These are phyloP conservation scores for Penicillium sp. DNA, from an alignment of 2,329 filamentous ascomycete genomes.

Conservation along the genomic window DNA sequence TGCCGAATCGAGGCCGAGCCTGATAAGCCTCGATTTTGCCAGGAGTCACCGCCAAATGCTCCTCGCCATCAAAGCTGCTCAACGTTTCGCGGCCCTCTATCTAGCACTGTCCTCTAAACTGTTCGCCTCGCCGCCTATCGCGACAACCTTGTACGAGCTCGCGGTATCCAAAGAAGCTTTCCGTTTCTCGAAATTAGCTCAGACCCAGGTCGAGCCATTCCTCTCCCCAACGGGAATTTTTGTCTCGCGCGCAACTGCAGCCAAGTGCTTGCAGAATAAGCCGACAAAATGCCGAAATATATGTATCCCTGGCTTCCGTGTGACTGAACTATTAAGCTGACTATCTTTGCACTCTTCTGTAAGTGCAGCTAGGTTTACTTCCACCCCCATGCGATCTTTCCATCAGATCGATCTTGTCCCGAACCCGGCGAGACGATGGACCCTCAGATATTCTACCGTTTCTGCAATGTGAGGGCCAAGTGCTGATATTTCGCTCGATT, in stretches of 20 bases:
- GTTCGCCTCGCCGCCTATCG: not conserved
- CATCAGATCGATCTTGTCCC: not conserved
- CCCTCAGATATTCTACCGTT: not conserved
- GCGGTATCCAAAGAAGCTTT: not conserved
- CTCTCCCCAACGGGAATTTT: slow-evolving; percentile 19
- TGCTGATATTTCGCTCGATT: slow-evolving; percentile 8
- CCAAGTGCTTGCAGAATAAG: slow-evolving; percentile 16
- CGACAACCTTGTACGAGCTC: not conserved
- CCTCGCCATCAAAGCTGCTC: slow-evolving; percentile 10
- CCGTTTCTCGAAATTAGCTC: not conserved
- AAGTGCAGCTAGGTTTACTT: slow-evolving; percentile 35
- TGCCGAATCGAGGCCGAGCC: not conserved
- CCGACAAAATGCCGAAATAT: slow-evolving; percentile 80
- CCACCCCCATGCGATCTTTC: not conserved
- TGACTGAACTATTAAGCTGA: slow-evolving; percentile 33
- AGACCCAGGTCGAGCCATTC: not conserved
- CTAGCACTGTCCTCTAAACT: not conserved
- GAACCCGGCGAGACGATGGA: slow-evolving; percentile 4
- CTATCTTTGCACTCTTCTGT: slow-evolving; percentile 65
- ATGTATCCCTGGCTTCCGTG: slow-evolving; percentile 44
- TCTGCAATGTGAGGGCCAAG: not conserved
- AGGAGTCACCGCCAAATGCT: slow-evolving; percentile 5
- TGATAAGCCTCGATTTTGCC: slow-evolving; percentile 13
- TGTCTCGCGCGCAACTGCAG: slow-evolving; percentile 16
- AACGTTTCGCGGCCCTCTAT: slow-evolving; percentile 2